Conservation (phyloP, 2,329 filamentous ascomycete species). For the Ampelomyces quisqualis region DNA sequence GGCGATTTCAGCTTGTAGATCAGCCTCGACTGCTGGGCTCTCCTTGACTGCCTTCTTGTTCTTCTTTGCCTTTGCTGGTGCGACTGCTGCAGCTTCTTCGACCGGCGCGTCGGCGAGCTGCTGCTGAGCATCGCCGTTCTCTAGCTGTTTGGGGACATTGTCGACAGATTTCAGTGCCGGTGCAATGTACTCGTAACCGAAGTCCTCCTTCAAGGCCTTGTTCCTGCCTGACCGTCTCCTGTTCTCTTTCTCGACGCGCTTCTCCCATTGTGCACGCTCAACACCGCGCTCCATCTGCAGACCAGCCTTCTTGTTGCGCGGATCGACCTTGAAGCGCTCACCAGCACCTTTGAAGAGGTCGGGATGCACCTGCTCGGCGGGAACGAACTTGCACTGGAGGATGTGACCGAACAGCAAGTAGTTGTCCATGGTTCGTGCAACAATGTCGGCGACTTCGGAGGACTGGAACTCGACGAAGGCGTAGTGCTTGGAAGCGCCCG, state of each 20-base stretch:
- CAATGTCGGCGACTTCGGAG: slow-evolving; percentile 81
- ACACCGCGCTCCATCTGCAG: slow-evolving; percentile 70
- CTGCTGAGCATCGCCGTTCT: slow-evolving; percentile 29
- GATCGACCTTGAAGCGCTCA: slow-evolving; percentile 82
- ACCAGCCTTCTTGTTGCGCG: slow-evolving; percentile 83
- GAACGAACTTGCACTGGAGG: slow-evolving; percentile 79
- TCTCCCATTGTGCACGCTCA: slow-evolving; percentile 74
- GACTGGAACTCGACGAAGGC: slow-evolving; percentile 88
- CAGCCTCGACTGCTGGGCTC: slow-evolving; percentile 9
- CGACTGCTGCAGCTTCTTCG: slow-evolving; percentile 17
- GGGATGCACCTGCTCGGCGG: slow-evolving; percentile 73
- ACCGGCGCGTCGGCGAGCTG: slow-evolving; percentile 26
- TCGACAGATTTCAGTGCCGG: slow-evolving; percentile 68
- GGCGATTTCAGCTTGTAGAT: slow-evolving; percentile 14
- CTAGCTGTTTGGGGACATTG: slow-evolving; percentile 34
- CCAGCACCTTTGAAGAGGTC: slow-evolving; percentile 89
- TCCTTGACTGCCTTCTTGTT: slow-evolving; percentile 29
- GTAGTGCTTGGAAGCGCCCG: slow-evolving; percentile 87
- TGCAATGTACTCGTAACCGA: slow-evolving; percentile 81
- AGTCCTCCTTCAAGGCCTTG: slow-evolving; percentile 71
- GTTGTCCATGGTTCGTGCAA: slow-evolving; percentile 94
- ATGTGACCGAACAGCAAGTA: slow-evolving; percentile 95
- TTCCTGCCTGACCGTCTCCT: slow-evolving; percentile 67
- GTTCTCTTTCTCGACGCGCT: slow-evolving; percentile 72
- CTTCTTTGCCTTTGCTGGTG: slow-evolving; percentile 35